Conservation (phyloP, 306 rosid genomes). For the Vicia sativa region DNA sequence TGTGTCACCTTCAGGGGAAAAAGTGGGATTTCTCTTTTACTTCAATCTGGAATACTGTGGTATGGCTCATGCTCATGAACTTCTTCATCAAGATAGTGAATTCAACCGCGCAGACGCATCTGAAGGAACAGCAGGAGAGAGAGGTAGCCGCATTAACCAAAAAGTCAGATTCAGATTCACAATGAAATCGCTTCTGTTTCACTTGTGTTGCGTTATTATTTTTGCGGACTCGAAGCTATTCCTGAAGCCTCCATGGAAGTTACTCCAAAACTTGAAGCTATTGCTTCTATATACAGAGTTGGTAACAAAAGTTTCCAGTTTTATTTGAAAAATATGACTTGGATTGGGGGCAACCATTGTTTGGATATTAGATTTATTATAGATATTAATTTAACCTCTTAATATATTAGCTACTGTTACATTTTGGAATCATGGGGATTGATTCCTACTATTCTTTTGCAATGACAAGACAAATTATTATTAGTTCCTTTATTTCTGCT, state of each 20-base stretch:
- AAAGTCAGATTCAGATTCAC: conserved; percentile 36
- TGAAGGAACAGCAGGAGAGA: conserved; percentile 72
- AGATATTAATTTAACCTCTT: conserved; percentile 38
- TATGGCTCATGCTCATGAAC: conserved; percentile 97
- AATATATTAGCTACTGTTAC: conserved; percentile 50
- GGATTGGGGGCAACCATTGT: conserved; percentile 55
- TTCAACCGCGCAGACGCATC: conserved; percentile 80
- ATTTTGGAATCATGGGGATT: conserved; percentile 33
- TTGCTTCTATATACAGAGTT: conserved; percentile 43
- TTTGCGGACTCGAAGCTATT: conserved; percentile 31
- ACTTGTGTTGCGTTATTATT: conserved; percentile 20
- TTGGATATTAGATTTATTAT: conserved; percentile 45
- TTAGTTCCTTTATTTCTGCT: conserved; percentile 20
- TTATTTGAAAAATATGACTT: conserved; percentile 30
- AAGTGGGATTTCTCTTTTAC: conserved; percentile 89
- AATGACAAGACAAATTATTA: conserved; percentile 44
- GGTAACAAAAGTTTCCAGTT: conserved; percentile 49
- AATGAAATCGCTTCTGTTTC: conserved; percentile 12
- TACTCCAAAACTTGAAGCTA: conserved; percentile 32
- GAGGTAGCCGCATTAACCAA: conserved; percentile 54
- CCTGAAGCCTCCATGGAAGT: conserved; percentile 39
- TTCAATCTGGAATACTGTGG: conserved; percentile 81
- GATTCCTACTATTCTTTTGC: conserved; percentile 57
- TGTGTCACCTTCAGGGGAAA: conserved; percentile 54
- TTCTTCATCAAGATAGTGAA: conserved; percentile 86